Percentiles rank a stretch among this genome's conserved stretches.
Evolutionary conservation across 331 rosid species (phyloP).

Genomic region (Arachis monticola): DNA sequence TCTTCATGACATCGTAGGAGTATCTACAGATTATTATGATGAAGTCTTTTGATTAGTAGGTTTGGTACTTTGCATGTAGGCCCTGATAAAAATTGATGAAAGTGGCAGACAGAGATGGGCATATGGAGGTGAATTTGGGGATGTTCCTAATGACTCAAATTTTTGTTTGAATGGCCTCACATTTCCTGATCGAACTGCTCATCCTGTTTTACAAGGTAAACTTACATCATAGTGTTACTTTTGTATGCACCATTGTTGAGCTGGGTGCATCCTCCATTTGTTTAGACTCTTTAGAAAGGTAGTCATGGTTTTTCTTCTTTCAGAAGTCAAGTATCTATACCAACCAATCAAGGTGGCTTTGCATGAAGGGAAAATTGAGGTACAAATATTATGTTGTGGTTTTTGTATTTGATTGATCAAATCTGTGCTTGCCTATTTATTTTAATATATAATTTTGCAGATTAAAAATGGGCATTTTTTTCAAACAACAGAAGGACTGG

Average conservation of each 20-base stretch:
- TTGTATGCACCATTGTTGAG: not conserved
- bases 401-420: conserved; percentile 20
- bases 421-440: conserved; percentile 19
- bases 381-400: conserved; percentile 35
- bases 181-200: conserved; percentile 96
- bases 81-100: conserved; percentile 56
- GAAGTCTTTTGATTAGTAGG: not conserved
- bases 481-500: conserved; percentile 76
- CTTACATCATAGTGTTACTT: conserved; percentile 11
- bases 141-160: conserved; percentile 80
- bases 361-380: conserved; percentile 65
- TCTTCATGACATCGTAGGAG: not conserved
- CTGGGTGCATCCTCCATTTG: conserved; percentile 1
- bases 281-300: conserved; percentile 4
- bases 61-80: conserved; percentile 53
- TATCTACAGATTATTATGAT: not conserved
- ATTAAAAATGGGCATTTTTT: conserved; percentile 72
- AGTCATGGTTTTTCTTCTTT: conserved; percentile 38
- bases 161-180: conserved; percentile 85
- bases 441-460: conserved; percentile 47
- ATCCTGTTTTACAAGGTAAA: conserved; percentile 92
- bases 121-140: conserved; percentile 98
- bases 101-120: conserved; percentile 85
- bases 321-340: conserved; percentile 88
- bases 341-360: conserved; percentile 85